Base-by-base conservation (phyloP, 2,329 filamentous ascomycete genomes). In the Lachnellula cervina region DNA sequence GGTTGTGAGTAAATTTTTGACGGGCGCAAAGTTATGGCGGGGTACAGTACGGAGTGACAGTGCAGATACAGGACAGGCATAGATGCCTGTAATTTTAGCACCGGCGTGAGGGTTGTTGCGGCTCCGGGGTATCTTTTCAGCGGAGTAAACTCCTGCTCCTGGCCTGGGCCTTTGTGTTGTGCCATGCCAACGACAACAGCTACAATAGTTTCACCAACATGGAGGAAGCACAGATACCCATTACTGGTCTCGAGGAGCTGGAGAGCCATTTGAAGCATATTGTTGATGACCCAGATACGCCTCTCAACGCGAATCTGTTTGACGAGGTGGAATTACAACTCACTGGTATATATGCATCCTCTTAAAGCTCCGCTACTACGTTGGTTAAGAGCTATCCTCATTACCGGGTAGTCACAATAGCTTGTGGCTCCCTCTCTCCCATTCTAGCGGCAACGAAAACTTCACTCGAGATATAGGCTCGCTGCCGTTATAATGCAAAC, bases 311-410 rank as follows among this genome's bases (percentile, higher is more conserved):
- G 11, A 78, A 77, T 61, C 72, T 85, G 2, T 79, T 86, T 56
- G 82, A 85, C 64, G 71, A 82, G 64, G 77, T 85, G 45, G 77
- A 81, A 62, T 75, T 84, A 4, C 81, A 84, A 64, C 71, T 86
- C 16, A 83, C 74, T 43, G 77, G 80, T 79, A 66, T 25, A 67
- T 56, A 16, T 14, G 11, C 28, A 8, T 8, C 17, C 37, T 40
- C 37, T 40, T 5, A 16, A 40, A 5, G 37, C n/a, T 40, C 37
- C 37, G 5, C 25, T 19, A 35, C 19, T n/a, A 34, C 19, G 5
- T 16, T 6, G 11, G 6, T 16, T 13, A 40, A 40, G 37, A 16
- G 37, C 14, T 40, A 40, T n/a, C n/a, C 14, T 16, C 37, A 17
- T 5, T 40, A 16, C 37, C 7, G n/a, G 37, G 37, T 5, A 5